Base-by-base conservation (phyloP, 371 early-diverging fungal species). In the Syncephalastrum sp. region DNA sequence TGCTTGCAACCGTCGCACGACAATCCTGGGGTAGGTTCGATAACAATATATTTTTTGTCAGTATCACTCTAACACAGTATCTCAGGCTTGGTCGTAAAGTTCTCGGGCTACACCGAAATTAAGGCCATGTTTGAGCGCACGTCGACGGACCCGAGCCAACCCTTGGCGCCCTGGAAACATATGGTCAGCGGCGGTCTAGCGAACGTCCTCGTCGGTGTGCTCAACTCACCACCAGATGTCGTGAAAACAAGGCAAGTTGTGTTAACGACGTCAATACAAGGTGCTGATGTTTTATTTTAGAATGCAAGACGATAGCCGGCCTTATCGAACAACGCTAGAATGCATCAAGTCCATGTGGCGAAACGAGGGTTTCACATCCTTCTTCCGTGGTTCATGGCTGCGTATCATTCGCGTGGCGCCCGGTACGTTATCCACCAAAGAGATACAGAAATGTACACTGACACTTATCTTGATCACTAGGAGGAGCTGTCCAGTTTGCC, bases 391-490 rank as follows among this genome's bases (percentile, higher is more conserved):
- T 24, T 69, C 77, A 24, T 74, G 73, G 70, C 63, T 78, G 43
- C 74, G 81, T 29, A 56, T 76, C 13, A 62, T 81, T n/a, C 72
- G 81, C n/a, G 67, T 78, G 58, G 78, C 81, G n/a, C 78, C 81
- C 50, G 81, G 79, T 75, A 74, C 38, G 42, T 15, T 33, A 21
- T 13, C 13, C n/a, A 45, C 14, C 19, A 24, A 17, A 23, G 44
- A 24, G 21, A 47, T 47, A 19, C 5, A 17, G 16, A 24, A 45
- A 8, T 54, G 4, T 50, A 38, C n/a, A 21, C 44, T 33, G 16
- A 17, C 38, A 21, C 21, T 21, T 29, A 45, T 13, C 4, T 44
- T 53, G 57, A 13, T 7, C 27, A 21, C 57, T 51, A 72, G 69
- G 75, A 47, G 79, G 79, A 10, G 79, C 79, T 15, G 69, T 78